Evolutionary conservation across 1,284 basidiomycete species (phyloP).

Genomic region (Malassezia sympodialis): DNA sequence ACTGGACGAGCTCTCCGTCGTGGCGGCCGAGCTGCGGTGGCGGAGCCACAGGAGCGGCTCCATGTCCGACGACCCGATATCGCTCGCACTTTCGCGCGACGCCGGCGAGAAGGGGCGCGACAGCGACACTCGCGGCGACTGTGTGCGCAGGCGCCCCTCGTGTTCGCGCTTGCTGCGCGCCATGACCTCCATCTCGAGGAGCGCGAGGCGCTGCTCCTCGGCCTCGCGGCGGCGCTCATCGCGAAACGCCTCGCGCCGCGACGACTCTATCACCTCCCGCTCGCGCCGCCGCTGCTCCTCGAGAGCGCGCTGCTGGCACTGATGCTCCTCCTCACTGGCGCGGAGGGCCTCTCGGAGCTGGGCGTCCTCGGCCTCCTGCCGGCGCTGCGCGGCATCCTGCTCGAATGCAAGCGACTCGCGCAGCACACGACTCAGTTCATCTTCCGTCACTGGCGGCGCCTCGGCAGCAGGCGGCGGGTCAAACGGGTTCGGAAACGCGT

Average conservation of each 20-base stretch:
- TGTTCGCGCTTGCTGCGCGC: slow-evolving; percentile 17
- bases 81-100: neutral
- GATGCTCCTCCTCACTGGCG: slow-evolving; percentile 8
- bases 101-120: neutral
- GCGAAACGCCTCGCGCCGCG: slow-evolving; percentile 6
- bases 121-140: neutral
- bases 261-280: slow-evolving; percentile 5
- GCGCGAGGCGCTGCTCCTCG: slow-evolving; percentile 13
- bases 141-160: slow-evolving; percentile 3
- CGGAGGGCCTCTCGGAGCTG: slow-evolving; percentile 11
- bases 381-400: slow-evolving; percentile 47
- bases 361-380: slow-evolving; percentile 13
- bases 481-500: slow-evolving; percentile 17
- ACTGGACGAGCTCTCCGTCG: neutral
- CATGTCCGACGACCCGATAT: neutral
- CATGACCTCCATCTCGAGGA: slow-evolving; percentile 14
- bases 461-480: slow-evolving; percentile 2
- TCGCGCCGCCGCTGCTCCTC: slow-evolving; percentile 4
- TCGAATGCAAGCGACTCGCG: slow-evolving; percentile 42
- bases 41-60: slow-evolving; percentile 16
- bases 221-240: slow-evolving; percentile 17
- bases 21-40: neutral
- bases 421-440: slow-evolving; percentile 39
- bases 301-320: neutral
- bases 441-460: slow-evolving; percentile 21